These are phyloP conservation scores for Lachancea sp. DNA, from an alignment of 805 yeast genomes.

Conservation along the genomic window DNA sequence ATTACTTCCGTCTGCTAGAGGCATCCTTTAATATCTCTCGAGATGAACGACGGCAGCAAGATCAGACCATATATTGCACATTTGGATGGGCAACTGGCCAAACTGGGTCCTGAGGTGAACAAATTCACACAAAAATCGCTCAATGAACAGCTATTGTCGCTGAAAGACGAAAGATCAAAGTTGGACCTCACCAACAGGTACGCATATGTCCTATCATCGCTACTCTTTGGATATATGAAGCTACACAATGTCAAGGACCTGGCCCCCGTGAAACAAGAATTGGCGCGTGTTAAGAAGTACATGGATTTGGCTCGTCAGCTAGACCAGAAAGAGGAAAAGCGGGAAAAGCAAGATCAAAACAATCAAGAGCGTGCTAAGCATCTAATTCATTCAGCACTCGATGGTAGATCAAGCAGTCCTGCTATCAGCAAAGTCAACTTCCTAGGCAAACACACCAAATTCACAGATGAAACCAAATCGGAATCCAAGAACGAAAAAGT, in stretches of 20 bases:
- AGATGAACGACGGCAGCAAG: conserved; percentile 27
- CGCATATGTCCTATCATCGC: conserved; percentile 27
- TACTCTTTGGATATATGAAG: conserved; percentile 29
- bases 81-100: conserved; percentile 19
- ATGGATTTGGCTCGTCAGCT: conserved; percentile 46
- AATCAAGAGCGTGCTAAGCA: conserved; percentile 38
- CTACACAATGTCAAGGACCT: conserved; percentile 22
- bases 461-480: conserved; percentile 15
- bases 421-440: conserved; percentile 50
- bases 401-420: conserved; percentile 34
- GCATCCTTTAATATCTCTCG: no score
- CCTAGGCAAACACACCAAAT: conserved; percentile 49
- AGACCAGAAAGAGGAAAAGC: conserved; percentile 20
- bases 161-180: conserved; percentile 19
- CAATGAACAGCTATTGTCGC: conserved; percentile 25
- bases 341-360: conserved; percentile 30
- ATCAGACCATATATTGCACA: conserved; percentile 26
- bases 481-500: neutral
- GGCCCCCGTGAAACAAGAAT: conserved; percentile 55
- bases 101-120: conserved; percentile 17
- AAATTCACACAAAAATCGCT: conserved; percentile 22
- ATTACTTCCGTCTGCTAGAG: no score
- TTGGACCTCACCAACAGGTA: conserved; percentile 24
- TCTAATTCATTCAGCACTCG: conserved; percentile 43
- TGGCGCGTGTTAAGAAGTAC: conserved; percentile 59